phyloP scores from a whole-genome alignment of 164 flowering plant species.

The Aristolochia contorta region DNA sequence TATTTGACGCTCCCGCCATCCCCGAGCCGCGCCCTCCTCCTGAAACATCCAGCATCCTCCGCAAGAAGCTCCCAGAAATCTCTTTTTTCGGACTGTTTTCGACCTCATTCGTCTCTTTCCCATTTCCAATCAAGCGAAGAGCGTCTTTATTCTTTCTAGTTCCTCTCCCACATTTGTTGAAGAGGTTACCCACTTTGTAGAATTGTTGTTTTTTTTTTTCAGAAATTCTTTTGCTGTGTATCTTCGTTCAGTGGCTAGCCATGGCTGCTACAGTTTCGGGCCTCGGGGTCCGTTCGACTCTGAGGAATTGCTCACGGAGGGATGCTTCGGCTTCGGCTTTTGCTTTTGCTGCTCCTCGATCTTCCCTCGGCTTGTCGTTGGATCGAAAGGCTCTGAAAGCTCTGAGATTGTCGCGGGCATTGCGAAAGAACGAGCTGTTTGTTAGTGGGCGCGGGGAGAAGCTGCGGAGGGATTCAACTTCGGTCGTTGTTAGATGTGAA shows the following conservation, averaged over 20 bases:
- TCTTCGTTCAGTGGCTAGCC: background rate
- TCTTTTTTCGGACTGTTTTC: background rate
- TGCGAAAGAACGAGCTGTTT: slow-evolving; percentile 17
- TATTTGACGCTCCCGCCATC: background rate
- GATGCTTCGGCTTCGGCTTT: background rate
- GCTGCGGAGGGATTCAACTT: slow-evolving; percentile 17
- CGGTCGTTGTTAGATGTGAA: slow-evolving; percentile 51
- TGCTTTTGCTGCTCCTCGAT: slow-evolving; percentile 12
- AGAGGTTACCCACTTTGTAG: too few relatives aligned
- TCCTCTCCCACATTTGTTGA: background rate
- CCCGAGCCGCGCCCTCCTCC: too few relatives aligned
- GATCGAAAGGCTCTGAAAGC: slow-evolving; percentile 18
- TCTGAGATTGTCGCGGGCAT: slow-evolving; percentile 12
- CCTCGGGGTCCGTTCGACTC: background rate
- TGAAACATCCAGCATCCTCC: background rate
- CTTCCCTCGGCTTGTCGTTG: slow-evolving; percentile 18
- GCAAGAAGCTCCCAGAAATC: slow-evolving; percentile 1
- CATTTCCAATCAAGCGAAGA: background rate
- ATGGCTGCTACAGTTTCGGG: slow-evolving; percentile 1
- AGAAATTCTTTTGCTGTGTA: too few relatives aligned
- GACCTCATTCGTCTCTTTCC: background rate
- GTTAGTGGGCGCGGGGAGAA: slow-evolving; percentile 14
- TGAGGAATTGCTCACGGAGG: too few relatives aligned
- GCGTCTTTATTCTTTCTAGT: background rate
- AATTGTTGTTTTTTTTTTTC: too few relatives aligned